These are phyloP conservation scores for Pseudovirgaria hyperparasitica DNA, from an alignment of 2,329 filamentous ascomycete genomes.

Conservation along the genomic window DNA sequence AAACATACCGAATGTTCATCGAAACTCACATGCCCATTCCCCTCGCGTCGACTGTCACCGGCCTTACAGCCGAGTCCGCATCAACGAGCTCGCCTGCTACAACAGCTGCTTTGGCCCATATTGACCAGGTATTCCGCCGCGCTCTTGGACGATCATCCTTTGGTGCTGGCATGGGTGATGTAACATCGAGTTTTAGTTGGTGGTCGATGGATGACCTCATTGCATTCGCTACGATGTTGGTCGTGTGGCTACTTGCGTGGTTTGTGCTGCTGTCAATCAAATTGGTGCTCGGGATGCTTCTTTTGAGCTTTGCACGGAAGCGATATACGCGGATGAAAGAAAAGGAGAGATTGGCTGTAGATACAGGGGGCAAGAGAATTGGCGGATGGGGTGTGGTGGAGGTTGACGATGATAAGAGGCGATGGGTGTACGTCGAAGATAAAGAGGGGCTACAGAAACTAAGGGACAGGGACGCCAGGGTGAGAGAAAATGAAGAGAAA, in stretches of 20 bases:
- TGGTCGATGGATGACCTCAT: constrained; percentile 63
- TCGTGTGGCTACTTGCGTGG: constrained; percentile 76
- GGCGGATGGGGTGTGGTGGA: constrained; percentile 81
- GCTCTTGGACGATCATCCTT: constrained; percentile 66
- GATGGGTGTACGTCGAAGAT: constrained; percentile 81
- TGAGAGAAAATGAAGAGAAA: constrained; percentile 45
- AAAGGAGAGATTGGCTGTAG: constrained; percentile 42
- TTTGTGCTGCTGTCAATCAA: constrained; percentile 72
- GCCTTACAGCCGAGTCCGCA: constrained; percentile 45
- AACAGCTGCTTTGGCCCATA: constrained; percentile 63
- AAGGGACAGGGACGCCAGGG: constrained; percentile 48
- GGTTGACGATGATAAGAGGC: constrained; percentile 72
- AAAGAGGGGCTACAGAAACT: constrained; percentile 52
- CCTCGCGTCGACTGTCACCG: constrained; percentile 51
- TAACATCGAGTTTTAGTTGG: constrained; percentile 20
- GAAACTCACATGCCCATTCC: constrained; percentile 73
- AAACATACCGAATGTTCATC: constrained; percentile 97
- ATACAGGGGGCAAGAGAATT: constrained; percentile 59
- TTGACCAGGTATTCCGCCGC: constrained; percentile 64
- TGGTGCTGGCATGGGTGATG: constrained; percentile 27
- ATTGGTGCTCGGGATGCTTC: constrained; percentile 74
- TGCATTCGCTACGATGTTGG: constrained; percentile 65
- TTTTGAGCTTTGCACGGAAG: constrained; percentile 66
- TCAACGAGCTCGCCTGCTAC: constrained; percentile 52
- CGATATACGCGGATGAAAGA: constrained; percentile 73